A percentile compares a stretch with the other conserved stretches of the same genome.
Conservation (phyloP, 2,329 filamentous ascomycete genomes). For the Colletotrichum navitas region DNA sequence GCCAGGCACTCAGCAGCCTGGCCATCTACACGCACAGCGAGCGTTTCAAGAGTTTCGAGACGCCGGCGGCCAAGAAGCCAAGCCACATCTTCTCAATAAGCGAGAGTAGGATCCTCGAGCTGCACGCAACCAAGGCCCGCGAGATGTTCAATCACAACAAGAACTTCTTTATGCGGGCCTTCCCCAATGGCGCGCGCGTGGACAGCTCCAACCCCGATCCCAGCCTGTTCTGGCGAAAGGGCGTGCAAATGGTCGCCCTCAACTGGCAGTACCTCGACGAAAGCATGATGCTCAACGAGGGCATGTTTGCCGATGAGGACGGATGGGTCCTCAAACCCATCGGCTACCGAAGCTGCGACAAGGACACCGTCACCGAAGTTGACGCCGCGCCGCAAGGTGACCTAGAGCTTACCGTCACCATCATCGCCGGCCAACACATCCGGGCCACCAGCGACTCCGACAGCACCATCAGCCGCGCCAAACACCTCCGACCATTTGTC, state of each 20-base stretch:
- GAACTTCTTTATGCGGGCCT: constrained; percentile 89
- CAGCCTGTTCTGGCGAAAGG: constrained; percentile 89
- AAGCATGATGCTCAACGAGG: constrained; percentile 96
- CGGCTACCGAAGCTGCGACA: constrained; percentile 72
- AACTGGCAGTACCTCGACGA: constrained; percentile 98
- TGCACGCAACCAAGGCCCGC: constrained; percentile 72
- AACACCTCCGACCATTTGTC: constrained; percentile 75
- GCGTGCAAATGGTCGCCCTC: constrained; percentile 96
- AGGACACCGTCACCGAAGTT: constrained; percentile 55
- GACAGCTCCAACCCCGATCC: constrained; percentile 96
- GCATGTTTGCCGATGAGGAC: constrained; percentile 90
- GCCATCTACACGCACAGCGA: constrained; percentile 91
- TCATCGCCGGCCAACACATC: constrained; percentile 83
- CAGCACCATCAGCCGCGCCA: constrained; percentile 48
- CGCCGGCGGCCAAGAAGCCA: constrained; percentile 70
- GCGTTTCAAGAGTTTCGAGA: constrained; percentile 79
- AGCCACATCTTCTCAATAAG: constrained; percentile 88
- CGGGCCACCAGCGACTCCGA: constrained; percentile 64
- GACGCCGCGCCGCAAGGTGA: constrained; percentile 63
- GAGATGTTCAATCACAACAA: constrained; percentile 91
- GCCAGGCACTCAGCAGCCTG: constrained; percentile 77
- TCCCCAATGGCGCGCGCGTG: constrained; percentile 83
- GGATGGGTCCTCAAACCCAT: constrained; percentile 90
- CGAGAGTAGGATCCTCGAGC: constrained; percentile 78
- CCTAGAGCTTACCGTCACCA: constrained; percentile 76